Conservation (phyloP, 225 moss, liverwort and hornwort species). For the Polytrichum formosum region DNA sequence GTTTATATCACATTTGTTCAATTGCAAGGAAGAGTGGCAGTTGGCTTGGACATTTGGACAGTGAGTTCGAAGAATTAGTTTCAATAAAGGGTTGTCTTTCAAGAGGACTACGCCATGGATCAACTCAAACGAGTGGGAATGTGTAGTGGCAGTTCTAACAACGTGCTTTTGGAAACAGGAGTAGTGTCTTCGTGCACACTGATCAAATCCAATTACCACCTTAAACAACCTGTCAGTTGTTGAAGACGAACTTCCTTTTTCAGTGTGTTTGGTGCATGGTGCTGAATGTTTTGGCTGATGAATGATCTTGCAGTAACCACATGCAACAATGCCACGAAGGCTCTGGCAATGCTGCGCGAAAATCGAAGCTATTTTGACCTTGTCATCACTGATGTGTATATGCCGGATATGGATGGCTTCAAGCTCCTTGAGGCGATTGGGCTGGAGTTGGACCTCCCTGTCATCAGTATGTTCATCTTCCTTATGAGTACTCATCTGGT, state of each 20-base stretch:
- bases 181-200: not conserved
- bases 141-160: not conserved
- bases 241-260: not conserved
- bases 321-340: slow-evolving; percentile 65
- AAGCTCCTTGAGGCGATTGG: slow-evolving; percentile 91
- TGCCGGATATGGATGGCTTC: slow-evolving; percentile 99
- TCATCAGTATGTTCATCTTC: slow-evolving; percentile 71
- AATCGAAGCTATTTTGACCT: slow-evolving; percentile 73
- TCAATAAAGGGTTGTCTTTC: too few species aligned
- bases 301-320: slow-evolving; percentile 69
- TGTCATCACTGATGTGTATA: slow-evolving; percentile 92
- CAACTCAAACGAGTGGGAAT: too few species aligned
- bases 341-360: slow-evolving; percentile 75
- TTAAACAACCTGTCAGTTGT: not conserved
- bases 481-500: not conserved
- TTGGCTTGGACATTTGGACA: too few species aligned
- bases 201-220: not conserved
- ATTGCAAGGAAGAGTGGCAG: too few species aligned
- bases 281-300: not conserved
- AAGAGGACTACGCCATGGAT: too few species aligned
- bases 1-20: too few species aligned
- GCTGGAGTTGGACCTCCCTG: slow-evolving; percentile 88
- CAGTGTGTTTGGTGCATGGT: not conserved
- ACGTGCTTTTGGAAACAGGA: not conserved
- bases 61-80: too few species aligned